phyloP scores from a whole-genome alignment of 2,329 filamentous ascomycete genomes.

The Byssothecium circinans region DNA sequence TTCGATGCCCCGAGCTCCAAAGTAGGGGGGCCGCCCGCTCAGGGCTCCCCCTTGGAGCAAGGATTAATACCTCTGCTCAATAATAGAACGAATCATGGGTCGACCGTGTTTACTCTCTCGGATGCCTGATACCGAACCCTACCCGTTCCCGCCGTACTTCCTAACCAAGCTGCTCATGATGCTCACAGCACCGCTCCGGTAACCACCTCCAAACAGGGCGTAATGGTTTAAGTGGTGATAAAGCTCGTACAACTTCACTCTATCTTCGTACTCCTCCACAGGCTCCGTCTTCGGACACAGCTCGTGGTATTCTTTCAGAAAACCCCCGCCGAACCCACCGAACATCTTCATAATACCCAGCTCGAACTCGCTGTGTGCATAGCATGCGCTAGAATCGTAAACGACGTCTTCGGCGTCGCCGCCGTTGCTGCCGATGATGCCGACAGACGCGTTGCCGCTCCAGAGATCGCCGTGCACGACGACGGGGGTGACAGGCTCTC shows the following conservation, averaged over 20 bases:
- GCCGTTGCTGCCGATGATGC: conserved; percentile 56
- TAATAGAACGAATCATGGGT: no score
- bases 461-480: conserved; percentile 91
- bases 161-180: conserved; percentile 75
- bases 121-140: no score
- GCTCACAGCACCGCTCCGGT: conserved; percentile 71
- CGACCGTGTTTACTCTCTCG: no score
- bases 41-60: no score
- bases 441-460: conserved; percentile 78
- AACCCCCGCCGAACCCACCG: conserved; percentile 74
- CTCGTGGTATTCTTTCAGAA: conserved; percentile 76
- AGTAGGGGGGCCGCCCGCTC: no score
- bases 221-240: conserved; percentile 92
- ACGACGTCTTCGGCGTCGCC: conserved; percentile 76
- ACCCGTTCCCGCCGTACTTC: conserved; percentile 77
- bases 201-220: conserved; percentile 80
- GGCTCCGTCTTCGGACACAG: conserved; percentile 80
- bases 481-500: conserved; percentile 69
- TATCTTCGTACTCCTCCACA: conserved; percentile 79
- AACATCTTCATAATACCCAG: conserved; percentile 97
- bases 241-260: conserved; percentile 79
- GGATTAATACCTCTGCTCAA: no score
- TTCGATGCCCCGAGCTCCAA: no score
- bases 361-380: conserved; percentile 87
- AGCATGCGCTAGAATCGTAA: conserved; percentile 79